Base-by-base conservation (phyloP, 2,329 filamentous ascomycete species). In the Fusarium agapanthi region DNA sequence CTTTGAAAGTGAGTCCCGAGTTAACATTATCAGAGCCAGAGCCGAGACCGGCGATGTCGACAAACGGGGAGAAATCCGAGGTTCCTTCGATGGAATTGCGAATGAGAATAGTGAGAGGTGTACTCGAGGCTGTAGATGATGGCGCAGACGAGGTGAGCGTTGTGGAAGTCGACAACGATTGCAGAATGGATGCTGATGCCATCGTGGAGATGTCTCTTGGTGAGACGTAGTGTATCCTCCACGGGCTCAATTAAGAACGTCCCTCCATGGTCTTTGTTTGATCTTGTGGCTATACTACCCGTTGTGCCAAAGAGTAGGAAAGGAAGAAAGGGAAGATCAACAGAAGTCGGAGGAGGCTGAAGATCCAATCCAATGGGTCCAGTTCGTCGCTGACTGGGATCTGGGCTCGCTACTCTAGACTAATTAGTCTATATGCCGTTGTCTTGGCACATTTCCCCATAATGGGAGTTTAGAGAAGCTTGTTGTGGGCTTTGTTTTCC, bases 1-100 rank as follows among this genome's bases (percentile, higher is more conserved):
- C 74, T 64, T 78, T 78, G 61, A 82, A 82, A 26, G 75, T 80
- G 45, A 81, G 75, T 48, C 71, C 67, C 15, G 75, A 78, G 54
- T 80, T 74, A 50, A 73, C 70, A 48, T 71, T 67, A 48, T 80
- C 73, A 43, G 74, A 72, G 34, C 71, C 73, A n/a, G 75, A 71
- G 51, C 75, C 75, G 48, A 82, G 74, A 59, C 71, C 69, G 40
- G 76, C 79, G 38, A 83, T 78, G 68, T 83, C 81, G 57, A 80
- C 69, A 47, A 83, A 83, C 28, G 81, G 81, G 62, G 79, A 83
- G 72, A 83, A 83, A 73, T 81, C 79, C 1, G 77, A 76, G 9
- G 79, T 80, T 62, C 79, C 80, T 26, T 78, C 78, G 20, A 82
- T 77, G 61, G 69, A 73, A 53, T 71, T 54, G 38, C 74, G 76